Base-by-base conservation (phyloP, 768 basidiomycete species). In the Mycena latifolia region DNA sequence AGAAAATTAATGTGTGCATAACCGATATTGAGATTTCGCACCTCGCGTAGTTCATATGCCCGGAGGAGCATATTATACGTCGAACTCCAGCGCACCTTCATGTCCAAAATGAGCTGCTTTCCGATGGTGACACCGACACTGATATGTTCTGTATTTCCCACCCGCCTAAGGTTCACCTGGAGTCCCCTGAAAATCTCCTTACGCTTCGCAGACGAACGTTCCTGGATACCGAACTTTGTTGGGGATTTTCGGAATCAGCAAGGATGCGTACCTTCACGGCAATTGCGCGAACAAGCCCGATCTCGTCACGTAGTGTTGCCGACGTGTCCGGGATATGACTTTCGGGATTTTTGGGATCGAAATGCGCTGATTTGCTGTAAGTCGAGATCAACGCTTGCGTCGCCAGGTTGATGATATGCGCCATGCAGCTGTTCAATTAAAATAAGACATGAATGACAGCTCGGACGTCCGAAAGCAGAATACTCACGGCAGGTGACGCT, bases 341-440 rank as follows among this genome's bases (percentile, higher is more conserved):
- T 1, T 56, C 63, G 2, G 37, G 76, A 3, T 71, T 22, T 1
- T 61, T 12, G 0, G 76, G 75, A 50, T 77, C 64, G 35, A 71
- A 79, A 43, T 74, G 57, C 12, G 64, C 45, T 10, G 78, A 51
- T 28, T 75, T 75, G 45, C 66, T 74, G 45, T 76, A 63, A 5
- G 62, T 63, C 0, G 25, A 58, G 6, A 80, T 65, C n/a, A 80
- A 12, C 0, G 68, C 74, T 50, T 80, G 77, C 0, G 74, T 76
- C 3, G 72, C 76, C 0, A 80, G 71, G 35, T 80, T 80, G 66
- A 80, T 75, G 43, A 79, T 64, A 56, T 80, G 79, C 0, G 74
- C 76, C 28, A 77, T 71, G 59, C 79, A 80, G 18, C 75, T 64
- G 46, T 10, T 7, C 15, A 17, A 43, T 43, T 10, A 17, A 46